Conservation (phyloP, 352 stramenopile genomes). For the Globisporangium megalacanthum region DNA sequence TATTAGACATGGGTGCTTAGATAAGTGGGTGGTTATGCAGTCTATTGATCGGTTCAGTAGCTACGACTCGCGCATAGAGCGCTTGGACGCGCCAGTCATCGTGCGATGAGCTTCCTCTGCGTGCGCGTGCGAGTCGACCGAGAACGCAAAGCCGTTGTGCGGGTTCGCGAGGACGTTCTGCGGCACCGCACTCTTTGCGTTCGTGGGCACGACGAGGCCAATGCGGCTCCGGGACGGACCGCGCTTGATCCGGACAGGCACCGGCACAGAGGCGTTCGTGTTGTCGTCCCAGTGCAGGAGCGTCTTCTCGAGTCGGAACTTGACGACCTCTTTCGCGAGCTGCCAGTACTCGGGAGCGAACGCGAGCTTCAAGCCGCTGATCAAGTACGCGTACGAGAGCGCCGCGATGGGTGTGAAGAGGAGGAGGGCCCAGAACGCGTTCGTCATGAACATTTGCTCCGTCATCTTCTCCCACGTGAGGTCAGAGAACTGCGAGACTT, state of each 20-base stretch:
- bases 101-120: constrained; percentile 44
- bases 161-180: constrained; percentile 14
- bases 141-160: constrained; percentile 77
- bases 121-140: constrained; percentile 46
- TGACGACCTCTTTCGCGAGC: constrained; percentile 66
- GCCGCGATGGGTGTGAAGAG: constrained; percentile 48
- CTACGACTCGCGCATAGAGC: constrained; percentile 3
- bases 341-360: constrained; percentile 79
- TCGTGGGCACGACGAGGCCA: constrained; percentile 35
- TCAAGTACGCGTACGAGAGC: constrained; percentile 46
- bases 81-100: constrained; percentile 38
- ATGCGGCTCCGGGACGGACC: constrained; percentile 16
- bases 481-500: constrained; percentile 51
- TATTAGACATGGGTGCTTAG: no score
- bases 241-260: constrained; percentile 26
- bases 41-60: not conserved
- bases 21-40: no score
- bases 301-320: constrained; percentile 52
- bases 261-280: constrained; percentile 39
- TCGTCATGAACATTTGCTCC: constrained; percentile 48
- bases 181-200: constrained; percentile 10
- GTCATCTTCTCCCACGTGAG: constrained; percentile 72
- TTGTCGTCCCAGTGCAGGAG: constrained; percentile 64
- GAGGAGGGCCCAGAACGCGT: constrained; percentile 52
- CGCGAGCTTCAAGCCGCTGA: constrained; percentile 46